Evolutionary conservation across 2,329 filamentous ascomycete species (phyloP).

Genomic region (Xylaria sp.): DNA sequence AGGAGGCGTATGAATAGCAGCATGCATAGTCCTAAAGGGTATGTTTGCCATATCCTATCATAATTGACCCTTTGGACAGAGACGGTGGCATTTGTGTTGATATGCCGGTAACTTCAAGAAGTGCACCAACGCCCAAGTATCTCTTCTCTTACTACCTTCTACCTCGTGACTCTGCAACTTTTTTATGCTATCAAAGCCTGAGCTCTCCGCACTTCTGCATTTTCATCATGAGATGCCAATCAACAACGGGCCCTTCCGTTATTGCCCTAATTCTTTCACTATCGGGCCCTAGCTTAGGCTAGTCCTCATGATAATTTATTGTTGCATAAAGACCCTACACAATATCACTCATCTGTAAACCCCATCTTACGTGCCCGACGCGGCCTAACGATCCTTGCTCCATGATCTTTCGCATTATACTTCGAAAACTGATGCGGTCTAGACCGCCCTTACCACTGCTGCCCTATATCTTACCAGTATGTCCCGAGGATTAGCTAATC

Average conservation of each 20-base stretch:
- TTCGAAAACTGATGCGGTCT: neutral
- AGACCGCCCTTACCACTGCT: constrained; percentile 26
- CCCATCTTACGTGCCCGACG: constrained; percentile 22
- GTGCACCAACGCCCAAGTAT: constrained; percentile 16
- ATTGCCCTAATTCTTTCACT: constrained; percentile 1
- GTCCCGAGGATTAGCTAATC: constrained; percentile 20
- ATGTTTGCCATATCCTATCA: constrained; percentile 4
- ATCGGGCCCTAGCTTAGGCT: constrained; percentile 15
- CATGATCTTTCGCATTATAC: constrained; percentile 14
- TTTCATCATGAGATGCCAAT: constrained; percentile 9
- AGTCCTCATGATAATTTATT: constrained; percentile 11
- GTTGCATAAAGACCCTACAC: constrained; percentile 24
- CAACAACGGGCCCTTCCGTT: constrained; percentile 3
- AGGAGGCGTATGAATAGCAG: constrained; percentile 8
- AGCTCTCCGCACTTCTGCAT: neutral
- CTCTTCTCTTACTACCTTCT: constrained; percentile 1
- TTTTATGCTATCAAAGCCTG: neutral
- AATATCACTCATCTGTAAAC: constrained; percentile 16
- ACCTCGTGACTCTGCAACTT: constrained; percentile 22
- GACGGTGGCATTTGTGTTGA: neutral
- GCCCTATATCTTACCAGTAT: constrained; percentile 9
- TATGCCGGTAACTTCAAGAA: constrained; percentile 4
- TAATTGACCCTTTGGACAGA: neutral
- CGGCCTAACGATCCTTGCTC: constrained; percentile 30
- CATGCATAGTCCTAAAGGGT: constrained; percentile 9